Conservation (phyloP, 306 rosid species). For the Morella rubra region DNA sequence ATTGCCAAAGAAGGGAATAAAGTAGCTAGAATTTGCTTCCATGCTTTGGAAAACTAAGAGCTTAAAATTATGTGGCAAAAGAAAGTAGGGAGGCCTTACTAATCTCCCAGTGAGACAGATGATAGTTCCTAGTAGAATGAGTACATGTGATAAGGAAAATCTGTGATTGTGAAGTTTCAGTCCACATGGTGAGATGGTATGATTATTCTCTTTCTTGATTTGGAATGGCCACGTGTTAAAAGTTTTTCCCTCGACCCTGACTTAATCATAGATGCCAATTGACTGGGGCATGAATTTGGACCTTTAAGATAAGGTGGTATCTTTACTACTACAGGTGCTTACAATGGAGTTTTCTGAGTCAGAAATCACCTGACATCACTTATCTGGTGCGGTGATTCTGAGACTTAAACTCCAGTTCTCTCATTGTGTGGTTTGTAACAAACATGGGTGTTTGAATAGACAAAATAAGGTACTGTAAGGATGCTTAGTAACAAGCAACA, state of each 20-base stretch:
- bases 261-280: neutral
- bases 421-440: conserved; percentile 15
- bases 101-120: neutral
- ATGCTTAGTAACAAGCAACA: conserved; percentile 20
- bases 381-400: conserved; percentile 19
- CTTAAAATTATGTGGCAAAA: neutral
- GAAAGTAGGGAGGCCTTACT: neutral
- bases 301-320: neutral
- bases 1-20: neutral
- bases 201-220: neutral
- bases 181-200: neutral
- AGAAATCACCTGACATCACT: neutral
- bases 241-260: neutral
- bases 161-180: neutral
- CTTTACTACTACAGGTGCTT: neutral
- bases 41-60: neutral
- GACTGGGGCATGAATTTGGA: neutral
- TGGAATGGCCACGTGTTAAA: neutral
- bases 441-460: conserved; percentile 14
- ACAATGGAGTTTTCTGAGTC: neutral
- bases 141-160: neutral
- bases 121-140: neutral
- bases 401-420: conserved; percentile 12
- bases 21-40: conserved; percentile 2
- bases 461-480: conserved; percentile 16